Base-by-base conservation (phyloP, 495 filamentous ascomycete genomes). In the Letharia lupina region DNA sequence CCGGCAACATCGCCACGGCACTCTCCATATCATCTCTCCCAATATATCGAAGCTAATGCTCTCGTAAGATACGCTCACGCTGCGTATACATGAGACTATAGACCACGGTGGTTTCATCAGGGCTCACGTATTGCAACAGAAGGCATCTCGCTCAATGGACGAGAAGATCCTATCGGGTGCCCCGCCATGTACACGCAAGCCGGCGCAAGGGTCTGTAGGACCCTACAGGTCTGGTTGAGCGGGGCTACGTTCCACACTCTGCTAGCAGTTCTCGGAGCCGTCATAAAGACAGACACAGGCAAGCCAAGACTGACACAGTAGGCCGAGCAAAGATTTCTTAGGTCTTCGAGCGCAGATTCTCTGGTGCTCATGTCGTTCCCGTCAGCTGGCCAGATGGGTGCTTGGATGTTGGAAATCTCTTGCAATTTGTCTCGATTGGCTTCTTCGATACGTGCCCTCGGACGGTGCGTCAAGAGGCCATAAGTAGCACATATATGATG, bases 261-360 rank as follows among this genome's bases (percentile, higher is more conserved):
- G 48, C 48, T 31, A 13, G 8, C 48, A 4, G 31, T 28, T 4
- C 23, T 52, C 48, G 10, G 2, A 13, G 48, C 48, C 48, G 28
- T 52, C 12, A 11, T 4, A 6, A 0, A 9, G 7, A 23, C 20
- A 3, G 7, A 0, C 10, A 2, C n/a, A 12, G 1, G 10, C 2
- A 28, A 28, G 10, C 1, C 7, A n/a, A 52, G n/a, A 3, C 1
- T 12, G 48, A 23, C n/a, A 13, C n/a, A 12, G 9, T 52, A 28
- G 0, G 0, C 0, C n/a, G 48, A 28, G 10, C 48, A 13, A 2
- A 28, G 20, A 2, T 10, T 3, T 5, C 2, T 12, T 12, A 11
- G 0, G n/a, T 23, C 0, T 52, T 28, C 47, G 47, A 50, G 47
- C 0, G 18, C 47, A 4, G 47, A 2, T 50, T 23, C 47, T 20